Evolutionary conservation across 2,329 filamentous ascomycete species (phyloP).

Genomic region (Aspergillus quadrilineatus): DNA sequence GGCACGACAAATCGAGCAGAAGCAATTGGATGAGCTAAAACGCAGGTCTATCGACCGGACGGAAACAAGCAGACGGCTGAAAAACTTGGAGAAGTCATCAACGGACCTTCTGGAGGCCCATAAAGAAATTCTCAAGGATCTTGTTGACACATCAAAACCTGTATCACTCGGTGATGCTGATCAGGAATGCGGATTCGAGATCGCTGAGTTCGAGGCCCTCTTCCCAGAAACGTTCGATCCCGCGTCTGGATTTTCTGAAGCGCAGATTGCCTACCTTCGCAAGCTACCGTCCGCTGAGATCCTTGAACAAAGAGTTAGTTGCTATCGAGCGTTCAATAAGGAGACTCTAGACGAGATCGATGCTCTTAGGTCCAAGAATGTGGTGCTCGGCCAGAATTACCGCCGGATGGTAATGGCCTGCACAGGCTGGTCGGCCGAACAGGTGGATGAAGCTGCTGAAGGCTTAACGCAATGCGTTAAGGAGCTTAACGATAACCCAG

Average conservation of each 20-base stretch:
- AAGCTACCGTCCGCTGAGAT: slow-evolving; percentile 60
- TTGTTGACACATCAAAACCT: slow-evolving; percentile 47
- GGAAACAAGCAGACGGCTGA: slow-evolving; percentile 67
- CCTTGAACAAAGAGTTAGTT: slow-evolving; percentile 67
- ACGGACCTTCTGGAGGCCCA: slow-evolving; percentile 65
- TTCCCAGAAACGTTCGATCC: slow-evolving; percentile 42
- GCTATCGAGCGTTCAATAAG: slow-evolving; percentile 68
- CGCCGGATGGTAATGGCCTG: slow-evolving; percentile 84
- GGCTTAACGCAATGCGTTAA: slow-evolving; percentile 83
- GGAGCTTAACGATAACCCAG: slow-evolving; percentile 62
- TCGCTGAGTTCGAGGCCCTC: slow-evolving; percentile 34
- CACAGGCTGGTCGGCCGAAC: slow-evolving; percentile 72
- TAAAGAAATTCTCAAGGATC: slow-evolving; percentile 48
- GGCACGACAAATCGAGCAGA: slow-evolving; percentile 73
- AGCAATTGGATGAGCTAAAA: slow-evolving; percentile 69
- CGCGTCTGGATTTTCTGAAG: slow-evolving; percentile 41
- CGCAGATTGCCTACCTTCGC: slow-evolving; percentile 45
- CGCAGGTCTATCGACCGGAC: slow-evolving; percentile 62
- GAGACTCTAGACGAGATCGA: slow-evolving; percentile 66
- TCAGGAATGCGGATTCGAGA: slow-evolving; percentile 38
- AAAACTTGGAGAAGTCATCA: slow-evolving; percentile 72
- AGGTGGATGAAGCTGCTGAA: slow-evolving; percentile 78
- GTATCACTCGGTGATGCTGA: slow-evolving; percentile 51
- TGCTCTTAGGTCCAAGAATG: slow-evolving; percentile 73
- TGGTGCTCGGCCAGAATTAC: slow-evolving; percentile 83